These are phyloP conservation scores for Dactylella cylindrospora DNA, from an alignment of 2,329 filamentous ascomycete species.

Conservation along the genomic window DNA sequence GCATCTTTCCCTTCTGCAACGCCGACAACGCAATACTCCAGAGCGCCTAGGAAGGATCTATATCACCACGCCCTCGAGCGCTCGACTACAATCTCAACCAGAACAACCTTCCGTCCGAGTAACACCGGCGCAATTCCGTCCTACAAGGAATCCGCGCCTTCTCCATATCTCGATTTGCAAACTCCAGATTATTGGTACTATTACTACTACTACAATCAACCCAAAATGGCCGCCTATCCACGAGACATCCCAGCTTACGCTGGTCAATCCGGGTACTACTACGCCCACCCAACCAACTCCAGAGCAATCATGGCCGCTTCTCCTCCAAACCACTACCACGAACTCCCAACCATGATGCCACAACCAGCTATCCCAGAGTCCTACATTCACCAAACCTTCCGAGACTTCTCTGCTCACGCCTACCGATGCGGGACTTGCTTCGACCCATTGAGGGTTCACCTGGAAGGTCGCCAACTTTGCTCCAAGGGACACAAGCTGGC, in stretches of 20 bases:
- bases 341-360: conserved; percentile 26
- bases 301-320: conserved; percentile 19
- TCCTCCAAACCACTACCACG: conserved; percentile 21
- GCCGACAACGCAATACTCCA: conserved; percentile 21
- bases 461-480: conserved; percentile 32
- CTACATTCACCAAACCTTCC: conserved; percentile 42
- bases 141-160: conserved; percentile 4
- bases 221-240: conserved; percentile 38
- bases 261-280: conserved; percentile 15
- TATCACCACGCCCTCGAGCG: conserved; percentile 16
- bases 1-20: conserved; percentile 10
- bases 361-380: conserved; percentile 22
- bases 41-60: conserved; percentile 20
- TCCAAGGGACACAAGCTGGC: conserved; percentile 33
- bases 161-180: conserved; percentile 2
- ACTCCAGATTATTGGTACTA: conserved; percentile 17
- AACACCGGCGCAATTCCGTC: conserved; percentile 33
- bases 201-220: conserved; percentile 23
- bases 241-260: conserved; percentile 35
- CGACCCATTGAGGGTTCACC: conserved; percentile 35
- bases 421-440: conserved; percentile 40
- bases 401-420: conserved; percentile 31
- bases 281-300: conserved; percentile 23
- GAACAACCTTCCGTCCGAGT: not conserved
- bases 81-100: conserved; percentile 9